Evolutionary conservation across 768 basidiomycete species (phyloP), one percentile per base, ranked within the genome.

Genomic region (Guyanaporus albipodus): DNA sequence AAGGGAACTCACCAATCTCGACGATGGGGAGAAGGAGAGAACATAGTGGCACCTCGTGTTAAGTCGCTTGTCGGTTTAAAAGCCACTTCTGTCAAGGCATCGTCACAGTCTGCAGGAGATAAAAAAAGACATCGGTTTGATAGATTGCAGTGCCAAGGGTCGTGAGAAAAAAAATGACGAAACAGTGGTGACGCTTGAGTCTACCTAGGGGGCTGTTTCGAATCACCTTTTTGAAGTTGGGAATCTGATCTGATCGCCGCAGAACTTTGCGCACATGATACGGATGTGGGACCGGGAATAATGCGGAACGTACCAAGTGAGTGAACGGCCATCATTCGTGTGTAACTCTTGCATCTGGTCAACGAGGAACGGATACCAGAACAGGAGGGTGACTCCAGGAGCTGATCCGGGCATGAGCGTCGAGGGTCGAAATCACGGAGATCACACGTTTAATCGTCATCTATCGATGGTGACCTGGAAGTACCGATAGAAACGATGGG

Each of bases 1-100:
- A n/a, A 12, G 18, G 6, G 15, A 6, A 22, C 66, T 61, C 42
- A 67, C 64, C 66, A 66, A 38, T 63, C 66, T 12, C 44, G 55
- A 24, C 56, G 61, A 41, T 66, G 64, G 4, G 44, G 44, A 17
- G 64, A 65, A 29, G 14, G 19, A 23, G 48, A 55, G 41, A 65
- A 60, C 64, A 65, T 65, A 46, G n/a, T 6, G 31, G 42, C n/a
- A n/a, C n/a, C n/a, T n/a, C n/a, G n/a, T n/a, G n/a, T n/a, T n/a
- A n/a, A n/a, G n/a, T n/a, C n/a, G n/a, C n/a, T n/a, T n/a, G 17
- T 34, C 28, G 28, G 26, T 31, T 23, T 24, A 26, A n/a, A 43
- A 42, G 4, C 31, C n/a, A 24, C 12, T 42, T 2, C 29, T 15
- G 3, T 3, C 33, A 21, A 38, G n/a, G 21, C 8, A 43, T 34